These are phyloP conservation scores for Hapsidospora chrysogenum DNA, from an alignment of 495 filamentous ascomycete genomes.

Conservation along the genomic window DNA sequence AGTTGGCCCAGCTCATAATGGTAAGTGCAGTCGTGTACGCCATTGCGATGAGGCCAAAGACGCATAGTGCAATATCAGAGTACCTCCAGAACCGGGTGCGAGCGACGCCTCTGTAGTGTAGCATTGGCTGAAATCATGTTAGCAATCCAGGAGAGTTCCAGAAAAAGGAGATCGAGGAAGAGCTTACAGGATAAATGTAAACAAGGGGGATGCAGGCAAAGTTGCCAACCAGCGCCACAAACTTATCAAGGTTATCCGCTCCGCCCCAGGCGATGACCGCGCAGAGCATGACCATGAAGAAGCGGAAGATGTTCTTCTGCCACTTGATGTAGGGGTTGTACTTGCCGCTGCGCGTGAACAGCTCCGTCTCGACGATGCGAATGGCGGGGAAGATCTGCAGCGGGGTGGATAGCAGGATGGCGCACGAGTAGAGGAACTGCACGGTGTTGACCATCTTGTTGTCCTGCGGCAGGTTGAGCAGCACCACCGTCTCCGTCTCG, in stretches of 20 bases:
- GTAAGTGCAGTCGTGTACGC: constrained; percentile 79
- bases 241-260: constrained; percentile 88
- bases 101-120: constrained; percentile 72
- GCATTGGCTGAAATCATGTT: constrained; percentile 46
- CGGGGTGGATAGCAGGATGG: constrained; percentile 85
- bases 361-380: constrained; percentile 49
- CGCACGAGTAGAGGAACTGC: constrained; percentile 87
- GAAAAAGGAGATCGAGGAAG: background rate
- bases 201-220: constrained; percentile 96
- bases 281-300: constrained; percentile 75
- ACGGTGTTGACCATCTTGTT: constrained; percentile 89
- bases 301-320: constrained; percentile 95
- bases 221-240: constrained; percentile 86
- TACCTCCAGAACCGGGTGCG: constrained; percentile 41
- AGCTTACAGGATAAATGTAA: constrained; percentile 85
- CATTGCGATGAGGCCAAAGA: constrained; percentile 76
- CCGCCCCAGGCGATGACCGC: constrained; percentile 81
- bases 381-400: constrained; percentile 96
- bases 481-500: constrained; percentile 84
- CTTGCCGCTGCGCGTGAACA: constrained; percentile 69
- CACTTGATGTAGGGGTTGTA: constrained; percentile 94
- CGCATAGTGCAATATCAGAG: constrained; percentile 54
- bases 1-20: constrained; percentile 58
- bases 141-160: constrained; percentile 4
- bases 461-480: constrained; percentile 92